phyloP scores from a whole-genome alignment of 805 yeast species.

The Barnettozyma siamensis region DNA sequence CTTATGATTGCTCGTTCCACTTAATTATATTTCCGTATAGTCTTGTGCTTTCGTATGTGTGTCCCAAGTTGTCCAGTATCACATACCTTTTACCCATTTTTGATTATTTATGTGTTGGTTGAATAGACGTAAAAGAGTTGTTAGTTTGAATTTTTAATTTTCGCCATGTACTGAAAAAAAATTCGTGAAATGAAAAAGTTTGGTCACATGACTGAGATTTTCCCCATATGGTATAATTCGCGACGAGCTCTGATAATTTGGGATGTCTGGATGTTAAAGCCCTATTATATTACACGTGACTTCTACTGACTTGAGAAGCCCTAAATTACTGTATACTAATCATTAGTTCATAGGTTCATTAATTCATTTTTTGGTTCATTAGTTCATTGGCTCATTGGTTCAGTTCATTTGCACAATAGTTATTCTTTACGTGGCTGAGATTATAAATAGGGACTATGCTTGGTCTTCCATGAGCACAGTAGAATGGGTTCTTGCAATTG shows the following conservation, averaged over 20 bases:
- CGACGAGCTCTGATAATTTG: neutral
- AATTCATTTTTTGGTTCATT: no score
- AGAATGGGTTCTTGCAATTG: constrained; percentile 56
- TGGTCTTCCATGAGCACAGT: constrained; percentile 87
- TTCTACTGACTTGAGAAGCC: no score
- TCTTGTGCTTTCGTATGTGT: no score
- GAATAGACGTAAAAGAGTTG: constrained; percentile 5
- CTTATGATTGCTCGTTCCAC: no score
- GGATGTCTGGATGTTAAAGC: constrained; percentile 2
- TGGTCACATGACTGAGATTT: constrained; percentile 9
- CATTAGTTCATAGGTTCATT: no score
- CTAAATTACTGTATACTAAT: no score
- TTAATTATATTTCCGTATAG: no score
- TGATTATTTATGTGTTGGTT: constrained; percentile 10
- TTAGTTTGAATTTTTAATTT: constrained; percentile 1
- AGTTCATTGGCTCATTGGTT: no score
- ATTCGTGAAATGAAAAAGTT: constrained; percentile 9
- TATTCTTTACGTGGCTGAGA: no score
- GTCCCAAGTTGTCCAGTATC: no score
- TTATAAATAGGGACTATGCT: constrained; percentile 50
- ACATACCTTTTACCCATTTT: constrained; percentile 29
- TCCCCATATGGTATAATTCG: constrained; percentile 2
- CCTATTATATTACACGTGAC: neutral
- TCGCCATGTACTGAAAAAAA: constrained; percentile 3
- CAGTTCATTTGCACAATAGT: no score